Percentiles rank a stretch among this genome's conserved stretches.
These are phyloP conservation scores for Metarhizium robertsii DNA, from an alignment of 2,329 filamentous ascomycete genomes.

Conservation along the genomic window DNA sequence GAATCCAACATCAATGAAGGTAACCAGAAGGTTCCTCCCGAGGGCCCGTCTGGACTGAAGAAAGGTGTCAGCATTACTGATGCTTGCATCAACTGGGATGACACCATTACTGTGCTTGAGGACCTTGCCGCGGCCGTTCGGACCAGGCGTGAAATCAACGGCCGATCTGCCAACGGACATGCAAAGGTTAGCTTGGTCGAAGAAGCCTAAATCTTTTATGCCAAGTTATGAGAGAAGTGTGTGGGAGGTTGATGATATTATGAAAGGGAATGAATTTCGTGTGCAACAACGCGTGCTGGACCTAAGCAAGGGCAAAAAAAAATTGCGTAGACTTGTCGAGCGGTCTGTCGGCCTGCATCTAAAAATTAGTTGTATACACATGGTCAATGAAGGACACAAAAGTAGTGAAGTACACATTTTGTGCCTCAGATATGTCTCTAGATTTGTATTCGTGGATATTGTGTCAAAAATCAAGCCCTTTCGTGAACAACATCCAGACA, in stretches of 20 bases:
- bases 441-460: background rate
- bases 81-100: slow-evolving; percentile 91
- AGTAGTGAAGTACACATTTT: background rate
- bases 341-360: background rate
- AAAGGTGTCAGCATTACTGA: slow-evolving; percentile 93
- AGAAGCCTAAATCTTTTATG: slow-evolving; percentile 33
- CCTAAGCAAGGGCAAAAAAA: background rate
- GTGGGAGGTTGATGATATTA: slow-evolving; percentile 2
- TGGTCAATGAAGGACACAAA: background rate
- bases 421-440: background rate
- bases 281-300: background rate
- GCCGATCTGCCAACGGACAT: slow-evolving; percentile 20
- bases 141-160: slow-evolving; percentile 52
- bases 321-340: background rate
- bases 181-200: slow-evolving; percentile 38
- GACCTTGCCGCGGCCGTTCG: slow-evolving; percentile 78
- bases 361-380: background rate
- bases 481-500: background rate
- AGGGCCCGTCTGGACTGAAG: slow-evolving; percentile 70
- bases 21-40: slow-evolving; percentile 77
- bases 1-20: slow-evolving; percentile 94
- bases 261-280: background rate
- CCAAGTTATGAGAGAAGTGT: background rate
- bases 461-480: background rate
- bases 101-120: slow-evolving; percentile 71